Base-by-base conservation (phyloP, 1,284 basidiomycete genomes). In the Cystobasidium sp. region DNA sequence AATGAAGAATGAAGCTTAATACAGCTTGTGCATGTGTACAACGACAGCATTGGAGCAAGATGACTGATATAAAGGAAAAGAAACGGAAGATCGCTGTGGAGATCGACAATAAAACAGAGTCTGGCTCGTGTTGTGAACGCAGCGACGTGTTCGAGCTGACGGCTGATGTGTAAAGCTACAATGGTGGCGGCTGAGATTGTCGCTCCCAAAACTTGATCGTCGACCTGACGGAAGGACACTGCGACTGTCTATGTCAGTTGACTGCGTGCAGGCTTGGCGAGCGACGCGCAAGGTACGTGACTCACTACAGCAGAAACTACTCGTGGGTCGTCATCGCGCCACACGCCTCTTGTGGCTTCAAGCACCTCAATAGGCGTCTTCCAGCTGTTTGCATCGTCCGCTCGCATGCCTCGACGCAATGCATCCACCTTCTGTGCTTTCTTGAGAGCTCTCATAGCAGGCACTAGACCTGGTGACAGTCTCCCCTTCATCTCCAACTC, bases 161-260 rank as follows among this genome's bases (percentile, higher is more conserved):
- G 5, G 53, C 53, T 20, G 53, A 12, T 37, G 53, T 12, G 14
- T 49, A n/a, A 12, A n/a, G 14, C n/a, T 12, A 14, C n/a, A 24
- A 12, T 3, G 14, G 10, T 43, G 37, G 12, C 3, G 43, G 61
- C 7, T 63, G 46, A 14, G 20, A 22, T 22, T 46, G 39, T 10
- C 62, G 31, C 44, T 66, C 49, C 64, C 64, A 66, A 22, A 66
- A 66, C 51, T 41, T 66, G 24, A 66, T 66, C 7, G 49, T 14
- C 9, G 64, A 51, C 39, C 39, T 66, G 9, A 52, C 64, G 12
- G 64, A 66, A 7, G 64, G 64, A 22, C 64, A 66, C 47, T 66
- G 64, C 43, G 16, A 6, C 9, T 22, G 16, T 8, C 10, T 9
- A 53, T 10, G 9, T 12, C 14, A 12, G n/a, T 3, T 49, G 14